Evolutionary conservation across 1,139 yeast species (phyloP).

Genomic region (Chernovozyma aurita): DNA sequence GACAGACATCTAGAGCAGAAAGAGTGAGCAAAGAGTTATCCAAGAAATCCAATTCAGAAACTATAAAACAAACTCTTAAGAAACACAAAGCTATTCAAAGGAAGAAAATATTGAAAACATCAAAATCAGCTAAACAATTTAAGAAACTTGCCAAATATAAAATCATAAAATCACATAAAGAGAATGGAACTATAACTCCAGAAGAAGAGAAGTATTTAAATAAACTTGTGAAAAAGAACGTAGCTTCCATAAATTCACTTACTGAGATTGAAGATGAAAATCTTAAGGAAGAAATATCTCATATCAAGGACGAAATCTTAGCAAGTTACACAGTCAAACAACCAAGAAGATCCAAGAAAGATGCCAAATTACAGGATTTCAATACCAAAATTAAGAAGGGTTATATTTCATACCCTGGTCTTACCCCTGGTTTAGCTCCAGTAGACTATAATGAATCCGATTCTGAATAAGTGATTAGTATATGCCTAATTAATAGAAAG

Average conservation of each 20-base stretch:
- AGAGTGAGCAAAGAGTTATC: slow-evolving; percentile 27
- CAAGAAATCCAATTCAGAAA: slow-evolving; percentile 24
- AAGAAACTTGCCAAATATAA: slow-evolving; percentile 49
- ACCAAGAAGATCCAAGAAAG: slow-evolving; percentile 17
- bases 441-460: slow-evolving; percentile 58
- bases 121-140: slow-evolving; percentile 35
- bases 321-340: slow-evolving; percentile 15
- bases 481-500: too few relatives aligned
- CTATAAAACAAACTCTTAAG: slow-evolving; percentile 28
- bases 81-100: slow-evolving; percentile 34
- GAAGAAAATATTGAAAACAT: slow-evolving; percentile 29
- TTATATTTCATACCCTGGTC: slow-evolving; percentile 53
- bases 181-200: slow-evolving; percentile 27
- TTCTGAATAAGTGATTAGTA: slow-evolving; percentile 26
- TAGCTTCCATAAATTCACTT: slow-evolving; percentile 37
- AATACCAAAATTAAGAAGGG: slow-evolving; percentile 42
- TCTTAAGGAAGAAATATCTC: slow-evolving; percentile 39
- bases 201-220: slow-evolving; percentile 48
- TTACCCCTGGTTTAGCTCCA: slow-evolving; percentile 92
- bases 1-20: slow-evolving; percentile 23
- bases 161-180: slow-evolving; percentile 41
- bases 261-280: slow-evolving; percentile 45
- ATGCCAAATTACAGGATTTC: slow-evolving; percentile 36
- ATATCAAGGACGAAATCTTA: slow-evolving; percentile 38
- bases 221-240: slow-evolving; percentile 46